Evolutionary conservation across 164 flowering plant species (phyloP).

Genomic region (Vitis rotundifolia): DNA sequence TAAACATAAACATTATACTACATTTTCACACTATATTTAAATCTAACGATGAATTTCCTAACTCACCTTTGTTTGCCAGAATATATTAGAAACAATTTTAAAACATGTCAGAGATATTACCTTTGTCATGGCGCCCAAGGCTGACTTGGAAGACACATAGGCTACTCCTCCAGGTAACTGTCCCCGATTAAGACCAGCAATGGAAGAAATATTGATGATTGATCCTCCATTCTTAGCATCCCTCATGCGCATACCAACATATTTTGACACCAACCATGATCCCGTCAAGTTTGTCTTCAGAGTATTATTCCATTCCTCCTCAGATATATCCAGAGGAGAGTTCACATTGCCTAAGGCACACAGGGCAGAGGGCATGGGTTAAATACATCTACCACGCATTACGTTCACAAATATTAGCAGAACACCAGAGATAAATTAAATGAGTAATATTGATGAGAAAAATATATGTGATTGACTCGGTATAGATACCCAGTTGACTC

Average conservation of each 20-base stretch:
- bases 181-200: conserved; percentile 64
- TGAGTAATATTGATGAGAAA: too few relatives aligned
- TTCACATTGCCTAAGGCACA: conserved; percentile 42
- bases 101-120: conserved; percentile 25
- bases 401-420: too few relatives aligned
- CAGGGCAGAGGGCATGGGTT: neutral
- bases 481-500: too few relatives aligned
- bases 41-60: too few relatives aligned
- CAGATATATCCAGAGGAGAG: conserved; percentile 48
- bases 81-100: neutral
- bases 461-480: too few relatives aligned
- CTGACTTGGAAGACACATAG: conserved; percentile 65
- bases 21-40: too few relatives aligned
- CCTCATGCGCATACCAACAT: conserved; percentile 56
- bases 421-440: too few relatives aligned
- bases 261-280: conserved; percentile 71
- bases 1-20: too few relatives aligned
- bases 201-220: conserved; percentile 71
- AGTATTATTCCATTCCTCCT: conserved; percentile 66
- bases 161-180: conserved; percentile 57
- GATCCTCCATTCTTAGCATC: conserved; percentile 60
- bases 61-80: too few relatives aligned
- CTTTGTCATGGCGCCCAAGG: conserved; percentile 57
- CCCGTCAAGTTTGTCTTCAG: conserved; percentile 65
- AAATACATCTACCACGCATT: too few relatives aligned